Conservation (phyloP, 495 filamentous ascomycete genomes). For the Penicillium cataractarum region DNA sequence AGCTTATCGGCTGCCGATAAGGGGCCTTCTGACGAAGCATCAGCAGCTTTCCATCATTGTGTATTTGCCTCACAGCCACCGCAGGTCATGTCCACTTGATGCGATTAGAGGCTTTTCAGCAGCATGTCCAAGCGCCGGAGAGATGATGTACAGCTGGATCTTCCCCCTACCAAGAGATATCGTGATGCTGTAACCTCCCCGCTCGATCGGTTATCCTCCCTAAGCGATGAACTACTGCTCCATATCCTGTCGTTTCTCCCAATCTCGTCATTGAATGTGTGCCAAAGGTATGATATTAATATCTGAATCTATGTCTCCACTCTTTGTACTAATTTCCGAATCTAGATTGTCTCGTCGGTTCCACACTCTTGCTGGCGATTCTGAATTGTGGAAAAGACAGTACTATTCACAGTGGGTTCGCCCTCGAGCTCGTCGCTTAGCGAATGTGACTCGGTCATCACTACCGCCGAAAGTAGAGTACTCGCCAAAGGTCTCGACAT, state of each 20-base stretch:
- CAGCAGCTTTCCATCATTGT: constrained; percentile 5
- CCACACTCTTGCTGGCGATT: constrained; percentile 73
- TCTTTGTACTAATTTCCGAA: constrained; percentile 7
- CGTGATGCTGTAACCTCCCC: constrained; percentile 27
- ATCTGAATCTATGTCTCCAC: background rate
- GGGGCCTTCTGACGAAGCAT: constrained; percentile 21
- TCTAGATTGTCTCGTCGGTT: constrained; percentile 76
- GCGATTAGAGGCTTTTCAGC: constrained; percentile 8
- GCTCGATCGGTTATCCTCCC: constrained; percentile 54
- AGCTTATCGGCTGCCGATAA: constrained; percentile 26
- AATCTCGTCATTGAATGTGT: constrained; percentile 66
- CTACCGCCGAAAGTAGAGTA: constrained; percentile 56
- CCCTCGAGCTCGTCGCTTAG: constrained; percentile 77
- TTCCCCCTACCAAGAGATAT: constrained; percentile 40
- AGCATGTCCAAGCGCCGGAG: constrained; percentile 53
- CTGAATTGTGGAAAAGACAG: constrained; percentile 86
- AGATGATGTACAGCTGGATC: constrained; percentile 21
- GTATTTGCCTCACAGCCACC: constrained; percentile 6
- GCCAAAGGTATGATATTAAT: constrained; percentile 60
- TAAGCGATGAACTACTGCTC: constrained; percentile 88
- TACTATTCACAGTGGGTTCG: constrained; percentile 91
- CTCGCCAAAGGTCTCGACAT: constrained; percentile 73
- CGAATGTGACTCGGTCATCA: constrained; percentile 59
- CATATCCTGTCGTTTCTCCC: constrained; percentile 80
- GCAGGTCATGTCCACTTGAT: background rate